These are phyloP conservation scores for Pyrenopolyporus hunteri DNA, from an alignment of 495 filamentous ascomycete species.

Conservation along the genomic window DNA sequence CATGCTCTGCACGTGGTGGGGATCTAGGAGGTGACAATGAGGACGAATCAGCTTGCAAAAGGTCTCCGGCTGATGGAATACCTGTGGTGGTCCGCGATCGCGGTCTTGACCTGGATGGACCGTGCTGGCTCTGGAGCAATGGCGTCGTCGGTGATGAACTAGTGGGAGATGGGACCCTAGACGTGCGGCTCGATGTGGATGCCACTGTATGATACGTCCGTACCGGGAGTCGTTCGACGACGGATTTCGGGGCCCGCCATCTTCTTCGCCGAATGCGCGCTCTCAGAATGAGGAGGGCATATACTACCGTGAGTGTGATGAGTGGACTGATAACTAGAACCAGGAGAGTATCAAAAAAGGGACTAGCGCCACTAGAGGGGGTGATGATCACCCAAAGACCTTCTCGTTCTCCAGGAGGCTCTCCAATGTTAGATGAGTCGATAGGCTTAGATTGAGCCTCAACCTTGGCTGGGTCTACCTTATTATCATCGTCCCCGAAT, in stretches of 20 bases:
- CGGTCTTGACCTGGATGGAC: conserved; percentile 59
- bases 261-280: conserved; percentile 87
- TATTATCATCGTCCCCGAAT: conserved; percentile 55
- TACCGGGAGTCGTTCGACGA: conserved; percentile 93
- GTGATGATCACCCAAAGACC: conserved; percentile 96
- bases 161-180: conserved; percentile 59
- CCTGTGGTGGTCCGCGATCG: conserved; percentile 71
- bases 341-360: conserved; percentile 94
- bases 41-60: conserved; percentile 46
- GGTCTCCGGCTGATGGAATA: conserved; percentile 52
- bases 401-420: conserved; percentile 59
- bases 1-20: conserved; percentile 44
- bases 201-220: conserved; percentile 89
- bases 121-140: conserved; percentile 65
- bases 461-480: conserved; percentile 34
- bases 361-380: conserved; percentile 86
- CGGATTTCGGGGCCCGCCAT: conserved; percentile 95
- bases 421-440: conserved; percentile 18
- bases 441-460: conserved; percentile 25
- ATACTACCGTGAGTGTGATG: conserved; percentile 90
- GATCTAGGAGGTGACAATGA: conserved; percentile 41
- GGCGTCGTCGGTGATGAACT: conserved; percentile 77
- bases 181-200: conserved; percentile 63
- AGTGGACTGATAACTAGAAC: conserved; percentile 92
- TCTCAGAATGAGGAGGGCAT: conserved; percentile 84